Percentiles rank a stretch among this genome's conserved stretches.
Conservation (phyloP, 306 rosid genomes). For the Neltuma alba region DNA sequence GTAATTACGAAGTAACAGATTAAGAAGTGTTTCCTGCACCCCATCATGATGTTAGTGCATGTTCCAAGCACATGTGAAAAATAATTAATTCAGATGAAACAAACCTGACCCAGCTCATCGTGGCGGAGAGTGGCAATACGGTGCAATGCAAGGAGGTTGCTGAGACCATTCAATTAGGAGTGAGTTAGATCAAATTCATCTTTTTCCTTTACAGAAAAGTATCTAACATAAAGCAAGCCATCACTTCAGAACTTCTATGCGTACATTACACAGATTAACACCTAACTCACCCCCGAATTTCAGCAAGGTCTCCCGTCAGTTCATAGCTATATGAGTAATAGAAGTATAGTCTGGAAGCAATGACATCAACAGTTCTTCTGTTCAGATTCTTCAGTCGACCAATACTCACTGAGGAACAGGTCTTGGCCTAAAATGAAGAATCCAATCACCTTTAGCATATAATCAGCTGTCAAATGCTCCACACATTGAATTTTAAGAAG, state of each 20-base stretch:
- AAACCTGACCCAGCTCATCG: conserved; percentile 99
- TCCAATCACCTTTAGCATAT: conserved; percentile 4
- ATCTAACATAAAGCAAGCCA: neutral
- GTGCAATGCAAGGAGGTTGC: conserved; percentile 88
- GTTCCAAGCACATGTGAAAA: conserved; percentile 22
- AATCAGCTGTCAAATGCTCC: neutral
- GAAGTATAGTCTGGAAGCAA: conserved; percentile 88
- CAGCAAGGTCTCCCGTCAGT: conserved; percentile 88
- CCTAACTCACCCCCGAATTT: conserved; percentile 82
- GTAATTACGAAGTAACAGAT: conserved; percentile 89
- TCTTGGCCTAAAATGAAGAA: conserved; percentile 67
- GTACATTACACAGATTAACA: conserved; percentile 7
- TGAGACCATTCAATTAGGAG: conserved; percentile 36
- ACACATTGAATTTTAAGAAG: neutral
- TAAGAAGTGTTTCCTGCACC: conserved; percentile 94
- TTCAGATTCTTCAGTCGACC: conserved; percentile 76
- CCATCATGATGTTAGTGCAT: conserved; percentile 35
- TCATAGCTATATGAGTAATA: conserved; percentile 91
- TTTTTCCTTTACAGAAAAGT: neutral
- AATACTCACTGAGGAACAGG: conserved; percentile 88
- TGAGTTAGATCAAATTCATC: conserved; percentile 10
- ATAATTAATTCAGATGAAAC: conserved; percentile 18
- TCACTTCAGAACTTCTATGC: neutral
- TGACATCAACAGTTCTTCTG: conserved; percentile 88
- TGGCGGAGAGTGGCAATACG: conserved; percentile 91